Base-by-base conservation (phyloP, 2,329 filamentous ascomycete species). In the Hypoxylon sp. region DNA sequence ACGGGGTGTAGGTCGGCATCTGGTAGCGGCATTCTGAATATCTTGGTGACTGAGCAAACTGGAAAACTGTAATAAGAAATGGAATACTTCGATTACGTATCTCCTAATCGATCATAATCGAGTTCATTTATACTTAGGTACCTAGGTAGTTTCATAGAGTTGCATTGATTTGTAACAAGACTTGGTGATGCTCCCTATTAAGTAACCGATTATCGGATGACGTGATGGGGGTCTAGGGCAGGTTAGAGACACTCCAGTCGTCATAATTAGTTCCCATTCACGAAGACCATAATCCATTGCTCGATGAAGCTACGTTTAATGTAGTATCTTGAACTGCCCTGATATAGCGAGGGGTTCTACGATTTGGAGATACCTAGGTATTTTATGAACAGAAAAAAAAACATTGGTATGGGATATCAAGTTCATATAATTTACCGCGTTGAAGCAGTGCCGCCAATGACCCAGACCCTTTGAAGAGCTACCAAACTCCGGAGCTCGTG, bases 361-460 rank as follows among this genome's bases (percentile, higher is more conserved):
- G 34, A 57, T 57, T 54, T 41, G 17, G 37, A 41, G 17, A 19
- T 19, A 41, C 37, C 49, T 59, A 51, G n/a, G 52, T 65, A 64
- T 58, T 56, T 66, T 66, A 34, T 48, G n/a, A n/a, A n/a, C n/a
- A n/a, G n/a, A n/a, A n/a, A n/a, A n/a, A n/a, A 59, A 64, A 66
- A 61, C 47, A 57, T 47, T 58, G 22, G 28, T 32, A 60, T 65
- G 58, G 58, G 53, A 63, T 59, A 67, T 61, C 56, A 62, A 22
- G 59, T 54, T 51, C 63, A 51, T 56, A 62, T 54, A 54, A 56
- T 51, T 60, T 72, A 75, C 76, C 72, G 78, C 76, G 78, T 80
- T 80, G 78, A 80, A 80, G 78, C 78, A 74, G 75, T 71, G 69
- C 60, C 62, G 65, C 65, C 71, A 68, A 72, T 72, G 71, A 59